A percentile compares a stretch with the other conserved stretches of the same genome.
Conservation (phyloP, 1,139 yeast species). For the Pichia sp. region DNA sequence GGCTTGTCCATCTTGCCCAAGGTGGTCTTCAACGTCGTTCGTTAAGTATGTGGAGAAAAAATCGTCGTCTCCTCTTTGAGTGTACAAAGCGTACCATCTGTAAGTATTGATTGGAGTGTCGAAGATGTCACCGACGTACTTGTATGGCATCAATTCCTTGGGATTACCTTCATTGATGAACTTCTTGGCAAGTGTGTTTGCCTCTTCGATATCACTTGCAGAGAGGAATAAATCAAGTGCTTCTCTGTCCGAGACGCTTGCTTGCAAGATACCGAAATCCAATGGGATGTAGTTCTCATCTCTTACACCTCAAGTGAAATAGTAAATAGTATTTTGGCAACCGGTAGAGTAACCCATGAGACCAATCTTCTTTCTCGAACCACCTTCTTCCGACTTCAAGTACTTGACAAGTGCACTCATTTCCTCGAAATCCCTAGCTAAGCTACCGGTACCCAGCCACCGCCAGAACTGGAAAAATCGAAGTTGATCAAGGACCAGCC, state of each 20-base stretch:
- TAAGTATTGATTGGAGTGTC: conserved; percentile 63
- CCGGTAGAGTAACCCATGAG: conserved; percentile 85
- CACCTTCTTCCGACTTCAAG: conserved; percentile 46
- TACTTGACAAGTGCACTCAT: conserved; percentile 52
- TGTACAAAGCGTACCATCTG: conserved; percentile 63
- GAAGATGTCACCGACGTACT: conserved; percentile 44
- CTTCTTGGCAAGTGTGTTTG: conserved; percentile 40
- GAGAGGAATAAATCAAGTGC: conserved; percentile 34
- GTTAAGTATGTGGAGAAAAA: conserved; percentile 50
- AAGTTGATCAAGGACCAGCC: conserved; percentile 69
- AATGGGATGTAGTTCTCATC: conserved; percentile 29
- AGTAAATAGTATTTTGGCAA: conserved; percentile 70
- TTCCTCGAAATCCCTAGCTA: conserved; percentile 61
- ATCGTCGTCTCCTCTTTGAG: conserved; percentile 75
- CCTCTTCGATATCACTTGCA: conserved; percentile 27
- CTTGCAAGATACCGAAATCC: conserved; percentile 73
- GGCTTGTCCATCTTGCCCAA: conserved; percentile 57
- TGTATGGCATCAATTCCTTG: conserved; percentile 50
- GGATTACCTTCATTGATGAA: conserved; percentile 45
- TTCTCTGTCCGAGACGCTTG: conserved; percentile 72
- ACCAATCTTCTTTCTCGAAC: conserved; percentile 48
- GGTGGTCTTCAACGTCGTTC: conserved; percentile 38
- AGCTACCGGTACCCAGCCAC: conserved; percentile 72
- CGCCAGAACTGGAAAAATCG: conserved; percentile 57
- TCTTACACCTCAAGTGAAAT: conserved; percentile 41